Base-by-base conservation (phyloP, 345 rosid genomes). In the Arabidopsis thaliana region DNA sequence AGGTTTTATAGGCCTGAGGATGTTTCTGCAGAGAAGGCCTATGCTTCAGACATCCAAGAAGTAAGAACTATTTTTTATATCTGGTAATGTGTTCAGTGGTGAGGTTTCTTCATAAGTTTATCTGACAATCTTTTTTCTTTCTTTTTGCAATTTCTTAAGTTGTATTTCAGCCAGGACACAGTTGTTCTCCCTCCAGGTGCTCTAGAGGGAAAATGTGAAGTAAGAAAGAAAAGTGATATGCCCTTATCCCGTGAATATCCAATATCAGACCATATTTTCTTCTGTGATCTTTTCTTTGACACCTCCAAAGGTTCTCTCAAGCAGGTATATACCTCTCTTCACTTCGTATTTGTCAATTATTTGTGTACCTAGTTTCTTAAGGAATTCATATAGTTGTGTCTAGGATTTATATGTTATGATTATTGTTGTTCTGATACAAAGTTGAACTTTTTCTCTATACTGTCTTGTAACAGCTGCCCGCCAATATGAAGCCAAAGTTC, bases 131-230 rank as follows among this genome's bases (percentile, higher is more conserved):
- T 30, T 13, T 58, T 34, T 25, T 60, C 11, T 44, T 16, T 52
- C 13, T 5, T 63, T 46, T 45, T 13, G 56, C 57, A 61, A 44
- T 46, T 70, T 28, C 58, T 81, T 79, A 86, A 94, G 98, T 73
- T 91, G 23, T 94, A 85, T 59, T 94, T 84, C 81, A 91, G 90
- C 65, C 88, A 91, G 46, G 86, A 85, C 67, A 83, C 75, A 48
- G 33, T 25, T 24, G 25, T 58, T 41, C 28, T 94, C 57, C 64
- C 75, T 28, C 78, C 84, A 36, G 85, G 48, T 62, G 69, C 66
- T 52, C 58, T 94, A 59, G 80, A 84, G 82, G 96, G 98, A 34
- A 94, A 88, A 76, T 94, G 97, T 79, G 93, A 91, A 79, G 91
- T 91, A 55, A 87, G 89, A 80, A 91, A 81, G 88, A 94, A 85